Conservation (phyloP, 164 flowering plant genomes). For the Macadamia integrifolia region DNA sequence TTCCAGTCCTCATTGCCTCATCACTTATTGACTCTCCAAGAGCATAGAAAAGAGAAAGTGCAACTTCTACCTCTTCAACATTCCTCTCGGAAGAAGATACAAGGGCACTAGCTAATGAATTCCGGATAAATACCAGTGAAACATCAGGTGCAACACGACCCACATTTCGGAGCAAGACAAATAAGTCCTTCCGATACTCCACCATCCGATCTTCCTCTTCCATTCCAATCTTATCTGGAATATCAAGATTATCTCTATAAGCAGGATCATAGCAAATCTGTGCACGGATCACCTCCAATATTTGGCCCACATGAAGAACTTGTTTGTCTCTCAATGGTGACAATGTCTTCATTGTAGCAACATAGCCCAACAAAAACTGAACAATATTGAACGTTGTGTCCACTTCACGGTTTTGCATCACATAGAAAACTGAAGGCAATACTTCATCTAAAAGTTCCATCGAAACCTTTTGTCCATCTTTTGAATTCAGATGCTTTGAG, state of each 20-base stretch:
- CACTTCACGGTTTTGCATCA: slow-evolving; percentile 72
- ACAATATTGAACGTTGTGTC: slow-evolving; percentile 68
- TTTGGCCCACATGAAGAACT: slow-evolving; percentile 62
- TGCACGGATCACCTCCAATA: slow-evolving; percentile 73
- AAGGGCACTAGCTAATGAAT: slow-evolving; percentile 58
- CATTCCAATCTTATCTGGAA: slow-evolving; percentile 71
- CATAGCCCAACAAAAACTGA: slow-evolving; percentile 77
- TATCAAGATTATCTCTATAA: slow-evolving; percentile 64
- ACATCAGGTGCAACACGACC: slow-evolving; percentile 92
- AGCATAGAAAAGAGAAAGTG: slow-evolving; percentile 81
- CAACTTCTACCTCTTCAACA: slow-evolving; percentile 94
- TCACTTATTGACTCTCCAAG: slow-evolving; percentile 84
- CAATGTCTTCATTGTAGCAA: slow-evolving; percentile 68
- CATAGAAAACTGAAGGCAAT: slow-evolving; percentile 80
- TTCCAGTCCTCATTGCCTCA: slow-evolving; percentile 63
- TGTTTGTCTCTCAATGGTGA: slow-evolving; percentile 74
- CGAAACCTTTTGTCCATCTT: slow-evolving; percentile 46
- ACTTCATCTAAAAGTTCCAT: slow-evolving; percentile 78
- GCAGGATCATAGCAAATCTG: slow-evolving; percentile 72
- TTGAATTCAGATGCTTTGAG: slow-evolving; percentile 56
- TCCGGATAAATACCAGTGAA: slow-evolving; percentile 72
- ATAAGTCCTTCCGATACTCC: slow-evolving; percentile 80
- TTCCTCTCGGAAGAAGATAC: slow-evolving; percentile 50
- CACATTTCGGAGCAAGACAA: slow-evolving; percentile 74
- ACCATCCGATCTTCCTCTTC: slow-evolving; percentile 93